Evolutionary conservation across 805 yeast genomes (phyloP).

Genomic region (Kazachstania bromeliacearum): DNA sequence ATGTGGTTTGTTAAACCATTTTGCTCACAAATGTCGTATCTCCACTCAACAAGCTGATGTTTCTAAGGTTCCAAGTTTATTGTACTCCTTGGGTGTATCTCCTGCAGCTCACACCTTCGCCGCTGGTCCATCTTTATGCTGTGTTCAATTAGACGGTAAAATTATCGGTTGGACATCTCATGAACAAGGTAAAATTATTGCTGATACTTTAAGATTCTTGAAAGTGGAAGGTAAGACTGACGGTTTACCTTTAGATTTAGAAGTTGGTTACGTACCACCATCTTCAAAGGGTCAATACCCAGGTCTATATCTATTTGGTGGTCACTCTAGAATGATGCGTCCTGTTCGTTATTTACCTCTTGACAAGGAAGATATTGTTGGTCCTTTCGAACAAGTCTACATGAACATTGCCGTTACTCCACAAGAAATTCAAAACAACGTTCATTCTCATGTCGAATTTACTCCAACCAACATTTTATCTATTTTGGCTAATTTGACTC

Average conservation of each 20-base stretch:
- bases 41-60: constrained; percentile 72
- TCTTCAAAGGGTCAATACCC: constrained; percentile 94
- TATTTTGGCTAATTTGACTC: constrained; percentile 92
- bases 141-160: constrained; percentile 89
- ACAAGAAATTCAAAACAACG: constrained; percentile 69
- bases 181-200: constrained; percentile 73
- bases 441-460: constrained; percentile 89
- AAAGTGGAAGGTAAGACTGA: constrained; percentile 67
- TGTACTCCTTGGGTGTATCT: constrained; percentile 68
- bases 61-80: constrained; percentile 53
- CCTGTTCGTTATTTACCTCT: constrained; percentile 88
- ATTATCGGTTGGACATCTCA: constrained; percentile 93
- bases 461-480: constrained; percentile 92
- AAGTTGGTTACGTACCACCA: constrained; percentile 95
- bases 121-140: constrained; percentile 81
- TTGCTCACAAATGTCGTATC: constrained; percentile 88
- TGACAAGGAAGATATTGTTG: constrained; percentile 75
- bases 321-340: constrained; percentile 90
- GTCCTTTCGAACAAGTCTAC: constrained; percentile 97
- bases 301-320: constrained; percentile 85
- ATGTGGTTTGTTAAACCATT: constrained; percentile 94
- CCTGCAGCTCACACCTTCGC: constrained; percentile 64
- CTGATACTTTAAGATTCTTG: constrained; percentile 87
- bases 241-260: constrained; percentile 77
- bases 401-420: constrained; percentile 94